These are phyloP conservation scores for Lentinula boryana DNA, from an alignment of 768 basidiomycete genomes.

Conservation along the genomic window DNA sequence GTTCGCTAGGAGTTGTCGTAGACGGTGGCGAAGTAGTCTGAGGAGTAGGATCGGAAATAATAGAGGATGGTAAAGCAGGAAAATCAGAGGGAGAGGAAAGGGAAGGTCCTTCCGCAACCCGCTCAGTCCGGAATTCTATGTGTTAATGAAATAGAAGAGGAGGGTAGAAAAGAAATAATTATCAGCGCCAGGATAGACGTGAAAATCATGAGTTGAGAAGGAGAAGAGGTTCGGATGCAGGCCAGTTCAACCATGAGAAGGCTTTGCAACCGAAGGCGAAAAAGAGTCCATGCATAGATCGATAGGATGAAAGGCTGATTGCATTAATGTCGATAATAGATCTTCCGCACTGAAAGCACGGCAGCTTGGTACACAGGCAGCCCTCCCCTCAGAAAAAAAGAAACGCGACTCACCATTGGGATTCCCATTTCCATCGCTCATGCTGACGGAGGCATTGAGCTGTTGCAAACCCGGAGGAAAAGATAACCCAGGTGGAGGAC, in stretches of 20 bases:
- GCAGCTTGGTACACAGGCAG: constrained; percentile 82
- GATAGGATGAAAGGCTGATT: constrained; percentile 28
- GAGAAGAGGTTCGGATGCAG: constrained; percentile 23
- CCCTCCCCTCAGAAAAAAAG: constrained; percentile 63
- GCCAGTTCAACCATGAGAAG: constrained; percentile 1
- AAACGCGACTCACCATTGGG: constrained; percentile 64
- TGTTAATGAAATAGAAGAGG: constrained; percentile 28
- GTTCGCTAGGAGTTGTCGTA: constrained; percentile 21
- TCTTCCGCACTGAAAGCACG: constrained; percentile 89
- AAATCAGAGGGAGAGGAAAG: constrained; percentile 66
- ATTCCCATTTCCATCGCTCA: constrained; percentile 30
- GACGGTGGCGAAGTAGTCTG: constrained; percentile 21
- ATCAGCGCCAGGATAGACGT: constrained; percentile 50
- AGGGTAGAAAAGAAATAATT: constrained; percentile 20
- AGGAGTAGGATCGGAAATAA: constrained; percentile 20
- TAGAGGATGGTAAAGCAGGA: constrained; percentile 52
- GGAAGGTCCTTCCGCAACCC: constrained; percentile 23
- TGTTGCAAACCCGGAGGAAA: constrained; percentile 33
- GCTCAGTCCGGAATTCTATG: constrained; percentile 26
- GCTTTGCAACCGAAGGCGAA: constrained; percentile 10
- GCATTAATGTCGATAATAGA: constrained; percentile 63
- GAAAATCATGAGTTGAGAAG: constrained; percentile 37
- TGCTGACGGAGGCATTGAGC: constrained; percentile 19
- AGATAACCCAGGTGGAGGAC: constrained; percentile 66
- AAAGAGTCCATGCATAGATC: constrained; percentile 30